Evolutionary conservation across 495 filamentous ascomycete species (phyloP).

Genomic region (Schizothecium vesticola): DNA sequence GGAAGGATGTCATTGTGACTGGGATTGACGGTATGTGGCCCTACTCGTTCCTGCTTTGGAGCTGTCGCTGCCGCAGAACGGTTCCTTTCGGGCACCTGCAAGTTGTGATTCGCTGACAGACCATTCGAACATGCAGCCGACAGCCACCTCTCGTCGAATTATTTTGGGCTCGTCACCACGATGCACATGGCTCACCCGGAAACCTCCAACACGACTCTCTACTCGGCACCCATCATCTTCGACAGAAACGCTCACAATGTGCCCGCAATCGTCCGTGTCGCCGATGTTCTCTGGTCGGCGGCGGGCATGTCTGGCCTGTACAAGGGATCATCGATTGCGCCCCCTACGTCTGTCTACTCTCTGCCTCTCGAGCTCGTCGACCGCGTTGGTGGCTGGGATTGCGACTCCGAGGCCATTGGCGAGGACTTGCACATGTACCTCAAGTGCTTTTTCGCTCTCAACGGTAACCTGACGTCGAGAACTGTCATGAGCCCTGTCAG

Average conservation of each 20-base stretch:
- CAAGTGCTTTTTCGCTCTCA: slow-evolving; percentile 67
- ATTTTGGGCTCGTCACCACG: slow-evolving; percentile 56
- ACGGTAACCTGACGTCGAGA: slow-evolving; percentile 52
- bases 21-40: slow-evolving; percentile 59
- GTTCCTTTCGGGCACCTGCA: slow-evolving; percentile 10
- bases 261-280: slow-evolving; percentile 60
- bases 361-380: slow-evolving; percentile 57
- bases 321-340: slow-evolving; percentile 51
- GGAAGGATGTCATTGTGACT: slow-evolving; percentile 59
- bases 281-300: slow-evolving; percentile 61
- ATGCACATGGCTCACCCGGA: slow-evolving; percentile 52
- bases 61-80: slow-evolving; percentile 3
- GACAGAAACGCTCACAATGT: slow-evolving; percentile 64
- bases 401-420: slow-evolving; percentile 60
- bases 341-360: slow-evolving; percentile 67
- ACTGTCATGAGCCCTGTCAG: slow-evolving; percentile 58
- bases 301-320: slow-evolving; percentile 63
- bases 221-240: slow-evolving; percentile 65
- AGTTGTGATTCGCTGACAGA: slow-evolving; percentile 27
- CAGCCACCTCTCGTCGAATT: slow-evolving; percentile 60
- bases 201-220: slow-evolving; percentile 54
- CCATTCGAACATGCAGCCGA: slow-evolving; percentile 46
- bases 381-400: slow-evolving; percentile 61
- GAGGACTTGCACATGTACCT: slow-evolving; percentile 72
- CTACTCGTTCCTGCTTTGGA: slow-evolving; percentile 6